Base-by-base conservation (phyloP, 257 asterid genomes). In the Marsdenia floribunda region DNA sequence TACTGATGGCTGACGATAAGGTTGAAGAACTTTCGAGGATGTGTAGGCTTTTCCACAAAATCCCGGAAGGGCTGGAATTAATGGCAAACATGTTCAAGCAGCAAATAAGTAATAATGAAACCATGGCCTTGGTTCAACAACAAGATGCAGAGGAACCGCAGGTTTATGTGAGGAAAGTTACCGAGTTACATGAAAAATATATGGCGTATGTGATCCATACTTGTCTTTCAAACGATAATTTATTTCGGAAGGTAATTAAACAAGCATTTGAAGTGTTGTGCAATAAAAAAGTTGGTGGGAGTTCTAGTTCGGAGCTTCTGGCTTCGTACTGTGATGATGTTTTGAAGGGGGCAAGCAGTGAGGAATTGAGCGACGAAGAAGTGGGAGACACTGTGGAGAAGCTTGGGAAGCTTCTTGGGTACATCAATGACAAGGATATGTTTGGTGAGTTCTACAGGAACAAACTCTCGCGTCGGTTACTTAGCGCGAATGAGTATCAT, bases 21-120 rank as follows among this genome's bases (percentile, higher is more conserved):
- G 83, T 81, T 54, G 92, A 85, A 3, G 96, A 89, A 75, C 77
- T 89, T 37, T 86, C 92, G 44, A 80, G 91, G 73, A 86, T 89
- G 88, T 82, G 83, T 65, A 86, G 92, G 73, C 86, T 89, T 47
- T 87, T 83, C 78, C 72, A 73, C 49, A 78, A 75, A 60, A 77
- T 84, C 61, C 78, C 82, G 1, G 68, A 81, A 66, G 90, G 89
- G 50, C 44, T 84, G 82, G 87, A 83, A 47, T 82, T 71, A 0
- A 74, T 87, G 46, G 88, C 84, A 7, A 78, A 72, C 37, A 54
- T 77, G 70, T 84, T 87, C 70, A 89, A 84, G 82, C 85, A 89
- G 88, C 89, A 84, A 40, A 83, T 89, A 35, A 80, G 73, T 14
- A 81, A 81, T 53, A 88, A 85, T 58, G 89, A 85, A 79, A 91